Conservation (phyloP, 169 alveolate species). For the Perkinsus marinus region DNA sequence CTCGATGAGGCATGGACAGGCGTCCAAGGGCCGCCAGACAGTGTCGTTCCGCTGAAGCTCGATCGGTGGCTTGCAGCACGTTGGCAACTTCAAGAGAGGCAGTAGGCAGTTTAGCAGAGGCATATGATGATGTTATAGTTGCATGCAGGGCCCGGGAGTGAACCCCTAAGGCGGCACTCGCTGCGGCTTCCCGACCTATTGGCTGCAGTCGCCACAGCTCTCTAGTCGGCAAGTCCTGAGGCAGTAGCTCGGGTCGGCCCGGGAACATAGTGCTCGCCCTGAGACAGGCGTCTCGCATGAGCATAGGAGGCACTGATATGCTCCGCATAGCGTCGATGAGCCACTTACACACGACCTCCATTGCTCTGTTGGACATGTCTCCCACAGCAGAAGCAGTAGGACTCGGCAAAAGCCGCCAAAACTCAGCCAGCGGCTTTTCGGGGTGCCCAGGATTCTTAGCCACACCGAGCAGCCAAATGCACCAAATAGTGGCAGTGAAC, state of each 20-base stretch:
- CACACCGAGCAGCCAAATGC: neutral
- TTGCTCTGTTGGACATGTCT: neutral
- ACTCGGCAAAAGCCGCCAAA: neutral
- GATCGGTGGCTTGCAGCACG: neutral
- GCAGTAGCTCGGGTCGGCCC: neutral
- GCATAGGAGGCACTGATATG: neutral
- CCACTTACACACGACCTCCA: neutral
- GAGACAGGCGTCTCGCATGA: neutral
- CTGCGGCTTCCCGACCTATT: neutral
- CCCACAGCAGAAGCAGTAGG: neutral
- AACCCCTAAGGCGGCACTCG: neutral
- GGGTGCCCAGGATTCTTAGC: neutral
- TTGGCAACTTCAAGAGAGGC: neutral
- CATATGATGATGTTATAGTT: neutral
- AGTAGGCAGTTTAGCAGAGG: neutral
- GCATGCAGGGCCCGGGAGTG: neutral
- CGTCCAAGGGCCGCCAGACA: neutral
- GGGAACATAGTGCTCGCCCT: neutral
- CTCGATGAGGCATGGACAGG: neutral
- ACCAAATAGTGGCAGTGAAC: neutral
- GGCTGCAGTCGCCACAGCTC: neutral
- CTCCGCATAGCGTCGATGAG: neutral
- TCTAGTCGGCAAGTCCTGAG: neutral
- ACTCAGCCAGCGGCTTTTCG: neutral
- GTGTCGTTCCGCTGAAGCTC: neutral